Base-by-base conservation (phyloP, 1,284 basidiomycete species). In the Ustilago tritici region DNA sequence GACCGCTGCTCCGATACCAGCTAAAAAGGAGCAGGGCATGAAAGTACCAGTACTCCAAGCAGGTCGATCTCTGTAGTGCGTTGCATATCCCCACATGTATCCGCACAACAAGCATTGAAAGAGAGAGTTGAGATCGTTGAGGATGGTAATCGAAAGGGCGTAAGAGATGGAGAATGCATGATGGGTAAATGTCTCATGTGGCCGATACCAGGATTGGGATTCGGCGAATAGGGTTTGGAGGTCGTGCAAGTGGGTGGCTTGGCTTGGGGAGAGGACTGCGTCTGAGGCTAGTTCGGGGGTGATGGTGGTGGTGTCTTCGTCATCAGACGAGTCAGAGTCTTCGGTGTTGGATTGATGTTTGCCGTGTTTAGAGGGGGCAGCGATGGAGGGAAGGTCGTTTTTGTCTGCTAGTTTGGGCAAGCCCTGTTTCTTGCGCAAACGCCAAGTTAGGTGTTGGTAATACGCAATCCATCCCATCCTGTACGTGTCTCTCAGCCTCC, bases 111-210 rank as follows among this genome's bases (percentile, higher is more conserved):
- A 23, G 15, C 76, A 79, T 87, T 94, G 93, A 85, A 94, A 94
- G 62, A 93, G 86, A 1, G 92, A 93, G 86, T 94, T 95, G 40
- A 91, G 90, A 81, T 93, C 92, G 86, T 92, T 93, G 65, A 93
- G 85, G 40, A 60, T 53, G 19, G 56, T 61, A 53, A 54, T 65
- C 40, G 19, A 74, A 91, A 89, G 56, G 7, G 73, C 77, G 92
- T 71, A 58, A 4, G 58, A 65, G 60, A 83, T 80, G 7, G 92
- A 92, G 85, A 94, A 94, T 9, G 93, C 93, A 63, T 91, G 88
- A 84, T 94, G 93, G 0, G 93, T 94, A 65, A 91, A 91, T 11
- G 92, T 94, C 43, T 92, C 93, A 86, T 95, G 93, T 2, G 93
- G 90, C 49, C 92, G 88, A 85, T 95, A 95, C 93, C 93, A 95